Conservation (phyloP, 2,329 filamentous ascomycete species). For the Aspergillus fructus region DNA sequence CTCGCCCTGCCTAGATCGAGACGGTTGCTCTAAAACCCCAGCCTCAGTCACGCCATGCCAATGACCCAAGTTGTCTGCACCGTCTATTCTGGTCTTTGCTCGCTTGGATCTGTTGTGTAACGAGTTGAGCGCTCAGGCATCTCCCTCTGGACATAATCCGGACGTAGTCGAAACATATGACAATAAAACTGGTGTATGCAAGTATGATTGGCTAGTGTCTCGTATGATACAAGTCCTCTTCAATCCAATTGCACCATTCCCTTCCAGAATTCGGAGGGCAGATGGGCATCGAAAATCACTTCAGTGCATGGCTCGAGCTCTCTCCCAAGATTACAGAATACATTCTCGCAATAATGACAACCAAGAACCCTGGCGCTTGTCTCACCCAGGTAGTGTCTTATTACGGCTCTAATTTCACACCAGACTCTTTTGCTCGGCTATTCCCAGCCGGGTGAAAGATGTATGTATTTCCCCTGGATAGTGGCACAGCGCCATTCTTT, state of each 20-base stretch:
- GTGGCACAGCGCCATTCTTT: slow-evolving; percentile 6
- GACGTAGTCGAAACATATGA: slow-evolving; percentile 1
- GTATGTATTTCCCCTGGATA: neutral
- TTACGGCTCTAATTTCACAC: neutral
- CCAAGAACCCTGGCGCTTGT: neutral
- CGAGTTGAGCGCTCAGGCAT: neutral
- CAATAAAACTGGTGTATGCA: neutral
- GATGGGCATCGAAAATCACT: neutral
- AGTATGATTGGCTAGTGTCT: neutral
- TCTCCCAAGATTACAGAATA: neutral
- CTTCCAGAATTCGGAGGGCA: neutral
- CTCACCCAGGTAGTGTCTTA: slow-evolving; percentile 4
- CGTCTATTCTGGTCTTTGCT: neutral
- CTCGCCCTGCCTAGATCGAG: neutral
- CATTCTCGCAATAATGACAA: neutral
- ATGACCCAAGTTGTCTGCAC: neutral
- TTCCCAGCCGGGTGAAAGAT: neutral
- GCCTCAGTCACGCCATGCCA: neutral
- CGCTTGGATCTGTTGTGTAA: slow-evolving; percentile 1
- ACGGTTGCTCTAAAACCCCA: neutral
- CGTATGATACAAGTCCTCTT: neutral
- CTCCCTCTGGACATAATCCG: neutral
- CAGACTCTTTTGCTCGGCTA: neutral
- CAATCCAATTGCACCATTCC: neutral
- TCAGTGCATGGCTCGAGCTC: neutral